These are phyloP conservation scores for Cystoisospora suis DNA, from an alignment of 169 alveolate genomes.

Conservation along the genomic window DNA sequence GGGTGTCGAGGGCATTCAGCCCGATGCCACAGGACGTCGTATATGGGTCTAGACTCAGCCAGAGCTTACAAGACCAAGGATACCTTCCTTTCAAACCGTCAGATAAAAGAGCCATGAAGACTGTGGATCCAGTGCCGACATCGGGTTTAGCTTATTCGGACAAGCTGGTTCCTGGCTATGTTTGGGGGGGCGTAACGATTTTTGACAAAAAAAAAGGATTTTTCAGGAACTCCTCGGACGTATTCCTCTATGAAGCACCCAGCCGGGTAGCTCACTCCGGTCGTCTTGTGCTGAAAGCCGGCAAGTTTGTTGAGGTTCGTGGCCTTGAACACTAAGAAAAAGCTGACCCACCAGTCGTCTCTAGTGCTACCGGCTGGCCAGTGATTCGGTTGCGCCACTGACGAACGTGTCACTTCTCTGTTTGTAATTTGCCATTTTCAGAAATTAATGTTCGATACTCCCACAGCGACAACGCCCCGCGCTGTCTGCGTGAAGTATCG, in stretches of 20 bases:
- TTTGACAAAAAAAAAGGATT: neutral
- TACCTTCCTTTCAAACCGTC: neutral
- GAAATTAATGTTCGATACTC: neutral
- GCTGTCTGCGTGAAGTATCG: slow-evolving; percentile 9
- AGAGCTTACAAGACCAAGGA: slow-evolving; percentile 8
- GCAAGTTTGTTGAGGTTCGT: slow-evolving; percentile 10
- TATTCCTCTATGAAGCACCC: neutral
- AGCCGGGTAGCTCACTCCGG: neutral
- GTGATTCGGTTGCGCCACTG: neutral
- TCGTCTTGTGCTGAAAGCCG: neutral
- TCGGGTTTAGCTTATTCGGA: neutral
- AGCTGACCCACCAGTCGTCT: neutral
- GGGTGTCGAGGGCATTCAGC: slow-evolving; percentile 12
- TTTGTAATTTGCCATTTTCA: neutral
- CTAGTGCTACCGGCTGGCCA: neutral
- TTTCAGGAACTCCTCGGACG: slow-evolving; percentile 13
- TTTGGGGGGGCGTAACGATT: slow-evolving; percentile 23
- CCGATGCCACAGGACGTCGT: neutral
- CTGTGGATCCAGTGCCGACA: neutral
- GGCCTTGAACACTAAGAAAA: neutral
- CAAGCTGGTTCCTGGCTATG: neutral
- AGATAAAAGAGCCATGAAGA: neutral
- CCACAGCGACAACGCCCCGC: neutral
- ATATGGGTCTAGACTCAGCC: neutral
- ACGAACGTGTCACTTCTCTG: neutral